Evolutionary conservation across 768 basidiomycete species (phyloP), one percentile per base, ranked within the genome.

Genomic region (Sporobolomyces roseus): DNA sequence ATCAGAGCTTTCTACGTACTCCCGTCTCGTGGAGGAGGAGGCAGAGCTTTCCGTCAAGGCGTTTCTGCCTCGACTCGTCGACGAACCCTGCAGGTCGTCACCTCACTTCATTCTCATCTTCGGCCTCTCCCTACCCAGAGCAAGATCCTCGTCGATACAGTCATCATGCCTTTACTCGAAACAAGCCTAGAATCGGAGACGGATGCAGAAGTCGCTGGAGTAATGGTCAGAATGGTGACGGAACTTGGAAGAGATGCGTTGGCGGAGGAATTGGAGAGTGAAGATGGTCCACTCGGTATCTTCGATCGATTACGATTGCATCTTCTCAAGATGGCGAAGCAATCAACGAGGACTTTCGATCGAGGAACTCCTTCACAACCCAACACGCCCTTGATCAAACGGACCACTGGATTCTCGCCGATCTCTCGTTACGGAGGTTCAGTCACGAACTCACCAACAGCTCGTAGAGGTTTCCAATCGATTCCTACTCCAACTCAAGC

Each of bases 141-240:
- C 19, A 61, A 67, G 2, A 70, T 74, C 45, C 72, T 80, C 3
- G 76, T 80, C 41, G 72, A 75, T 23, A 46, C 70, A 29, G 77
- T 79, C 45, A 67, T 81, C 51, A 72, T 80, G 32, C 79, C 79
- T 3, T 74, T 80, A 36, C 65, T 79, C 23, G 80, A 80, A 63
- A 66, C 75, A 41, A 76, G 75, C 12, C 66, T 80, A 32, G 64
- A 76, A 48, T 61, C 69, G 23, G 77, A 79, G 65, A 66, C 66
- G 56, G 78, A 79, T 35, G 73, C 75, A 9, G 73, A 68, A n/a
- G 77, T 81, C 51, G 74, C 74, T 46, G 74, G 76, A 58, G 71
- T 70, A 23, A 76, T 78, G 17, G 74, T 78, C 55, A 61, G 65
- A 29, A 75, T 78, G 13, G 72, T 80, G 53, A 33, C n/a, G 13